phyloP scores from a whole-genome alignment of 164 flowering plant species.

The Vitis amurensis region DNA sequence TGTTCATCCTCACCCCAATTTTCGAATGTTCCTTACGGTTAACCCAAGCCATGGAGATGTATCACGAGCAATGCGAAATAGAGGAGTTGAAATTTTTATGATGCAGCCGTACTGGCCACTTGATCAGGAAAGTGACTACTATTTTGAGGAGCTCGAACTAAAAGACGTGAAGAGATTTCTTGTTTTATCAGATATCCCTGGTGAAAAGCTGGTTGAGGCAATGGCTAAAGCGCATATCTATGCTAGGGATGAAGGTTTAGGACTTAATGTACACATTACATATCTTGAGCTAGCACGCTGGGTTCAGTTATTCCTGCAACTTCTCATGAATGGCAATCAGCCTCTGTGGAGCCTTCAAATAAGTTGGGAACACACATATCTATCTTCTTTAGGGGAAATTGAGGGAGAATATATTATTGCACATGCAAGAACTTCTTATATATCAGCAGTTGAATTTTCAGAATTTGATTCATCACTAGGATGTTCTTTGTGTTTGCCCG shows the following conservation, averaged over 20 bases:
- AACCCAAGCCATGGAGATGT: constrained; percentile 88
- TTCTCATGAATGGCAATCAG: constrained; percentile 65
- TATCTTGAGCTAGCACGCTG: constrained; percentile 85
- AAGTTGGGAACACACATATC: constrained; percentile 92
- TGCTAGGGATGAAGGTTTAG: constrained; percentile 56
- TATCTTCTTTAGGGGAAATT: constrained; percentile 72
- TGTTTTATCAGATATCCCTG: constrained; percentile 68
- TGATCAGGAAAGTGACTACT: constrained; percentile 23
- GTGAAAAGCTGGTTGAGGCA: constrained; percentile 48
- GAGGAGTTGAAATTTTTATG: constrained; percentile 91
- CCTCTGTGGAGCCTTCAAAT: constrained; percentile 69
- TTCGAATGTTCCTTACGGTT: constrained; percentile 88
- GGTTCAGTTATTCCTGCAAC: constrained; percentile 82
- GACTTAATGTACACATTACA: constrained; percentile 44
- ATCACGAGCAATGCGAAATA: constrained; percentile 96
- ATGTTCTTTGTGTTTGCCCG: constrained; percentile 60
- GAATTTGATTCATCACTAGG: constrained; percentile 21
- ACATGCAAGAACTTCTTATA: constrained; percentile 36
- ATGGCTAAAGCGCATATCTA: constrained; percentile 80
- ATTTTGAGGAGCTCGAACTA: constrained; percentile 37
- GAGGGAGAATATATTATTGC: constrained; percentile 53
- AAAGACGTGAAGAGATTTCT: constrained; percentile 70
- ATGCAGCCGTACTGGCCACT: constrained; percentile 69
- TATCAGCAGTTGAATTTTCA: constrained; percentile 29
- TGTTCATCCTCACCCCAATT: constrained; percentile 73